phyloP scores from a whole-genome alignment of 78 protist genomes.

The Dictyostelium capitatum region DNA sequence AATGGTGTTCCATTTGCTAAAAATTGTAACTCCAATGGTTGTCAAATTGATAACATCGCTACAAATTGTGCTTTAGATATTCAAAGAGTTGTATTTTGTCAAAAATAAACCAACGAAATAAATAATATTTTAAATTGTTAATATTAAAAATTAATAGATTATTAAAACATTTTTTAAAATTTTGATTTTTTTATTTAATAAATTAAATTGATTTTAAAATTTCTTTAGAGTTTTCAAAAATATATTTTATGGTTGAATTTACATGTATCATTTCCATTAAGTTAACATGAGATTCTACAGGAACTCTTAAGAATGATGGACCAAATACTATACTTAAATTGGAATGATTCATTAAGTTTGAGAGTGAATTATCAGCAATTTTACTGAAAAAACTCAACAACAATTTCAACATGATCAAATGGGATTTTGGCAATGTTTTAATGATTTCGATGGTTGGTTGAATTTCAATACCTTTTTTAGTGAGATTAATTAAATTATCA shows the following conservation, averaged over 20 bases:
- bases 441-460: conserved; percentile 6
- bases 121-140: too few relatives aligned
- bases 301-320: conserved; percentile 27
- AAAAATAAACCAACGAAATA: too few relatives aligned
- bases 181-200: background rate
- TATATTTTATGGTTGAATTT: conserved; percentile 2
- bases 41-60: too few relatives aligned
- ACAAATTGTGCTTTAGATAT: too few relatives aligned
- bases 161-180: too few relatives aligned
- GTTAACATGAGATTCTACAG: conserved; percentile 7
- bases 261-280: conserved; percentile 28
- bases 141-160: too few relatives aligned
- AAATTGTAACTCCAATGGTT: too few relatives aligned
- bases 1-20: too few relatives aligned
- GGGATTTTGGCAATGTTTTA: conserved; percentile 30
- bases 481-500: conserved; percentile 39
- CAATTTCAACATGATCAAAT: conserved; percentile 4
- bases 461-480: background rate
- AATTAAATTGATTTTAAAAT: conserved; percentile 28
- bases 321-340: conserved; percentile 65
- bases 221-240: conserved; percentile 21
- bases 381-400: conserved; percentile 35
- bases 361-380: conserved; percentile 34
- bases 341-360: conserved; percentile 46
- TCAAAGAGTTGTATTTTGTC: too few relatives aligned